Evolutionary conservation across 805 yeast genomes (phyloP).

Genomic region (Metschnikowia henanensis): DNA sequence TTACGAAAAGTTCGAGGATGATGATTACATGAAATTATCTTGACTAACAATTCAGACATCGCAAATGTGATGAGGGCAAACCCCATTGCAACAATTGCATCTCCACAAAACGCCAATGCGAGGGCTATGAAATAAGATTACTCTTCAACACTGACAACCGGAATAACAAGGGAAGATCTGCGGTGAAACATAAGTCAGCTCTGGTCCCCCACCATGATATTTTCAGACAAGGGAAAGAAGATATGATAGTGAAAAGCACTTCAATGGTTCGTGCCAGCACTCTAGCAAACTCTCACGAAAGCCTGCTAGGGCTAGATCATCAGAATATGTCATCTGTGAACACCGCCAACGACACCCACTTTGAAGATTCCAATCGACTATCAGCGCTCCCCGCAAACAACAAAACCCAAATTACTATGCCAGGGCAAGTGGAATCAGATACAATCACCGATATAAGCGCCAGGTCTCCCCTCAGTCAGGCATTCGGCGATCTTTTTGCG

Average conservation of each 20-base stretch:
- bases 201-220: background rate
- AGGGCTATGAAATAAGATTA: slow-evolving; percentile 49
- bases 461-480: slow-evolving; percentile 14
- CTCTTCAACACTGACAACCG: slow-evolving; percentile 43
- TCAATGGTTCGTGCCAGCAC: background rate
- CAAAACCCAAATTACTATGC: background rate
- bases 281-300: background rate
- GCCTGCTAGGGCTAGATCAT: background rate
- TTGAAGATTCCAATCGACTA: background rate
- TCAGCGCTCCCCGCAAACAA: background rate
- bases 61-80: slow-evolving; percentile 57
- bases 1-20: too few species aligned
- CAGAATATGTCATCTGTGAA: background rate
- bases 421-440: background rate
- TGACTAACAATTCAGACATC: slow-evolving; percentile 35
- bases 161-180: background rate
- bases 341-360: background rate
- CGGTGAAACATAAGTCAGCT: background rate
- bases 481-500: slow-evolving; percentile 11
- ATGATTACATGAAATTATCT: too few species aligned
- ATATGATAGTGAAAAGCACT: background rate
- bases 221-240: background rate
- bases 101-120: slow-evolving; percentile 45
- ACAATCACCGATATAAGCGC: background rate
- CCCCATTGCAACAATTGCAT: slow-evolving; percentile 52